A percentile compares a stretch with the other conserved stretches of the same genome.
These are phyloP conservation scores for Penicillium paradoxum DNA, from an alignment of 495 filamentous ascomycete genomes.

Conservation along the genomic window DNA sequence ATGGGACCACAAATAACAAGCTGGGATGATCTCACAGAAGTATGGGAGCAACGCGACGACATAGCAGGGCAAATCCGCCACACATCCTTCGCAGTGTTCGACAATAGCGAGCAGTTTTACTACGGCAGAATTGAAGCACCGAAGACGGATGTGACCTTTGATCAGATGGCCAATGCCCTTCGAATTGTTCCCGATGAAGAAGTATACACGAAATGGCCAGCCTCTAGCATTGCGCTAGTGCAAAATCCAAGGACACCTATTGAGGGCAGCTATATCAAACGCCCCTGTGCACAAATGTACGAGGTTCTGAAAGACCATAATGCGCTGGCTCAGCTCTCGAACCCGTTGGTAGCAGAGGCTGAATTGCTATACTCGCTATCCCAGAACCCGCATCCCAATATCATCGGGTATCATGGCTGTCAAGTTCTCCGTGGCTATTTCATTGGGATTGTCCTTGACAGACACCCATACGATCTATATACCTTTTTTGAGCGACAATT, in stretches of 20 bases:
- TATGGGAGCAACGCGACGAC: neutral
- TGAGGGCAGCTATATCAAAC: neutral
- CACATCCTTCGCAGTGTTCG: neutral
- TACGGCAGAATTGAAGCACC: neutral
- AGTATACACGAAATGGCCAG: neutral
- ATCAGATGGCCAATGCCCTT: neutral
- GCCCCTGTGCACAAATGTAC: neutral
- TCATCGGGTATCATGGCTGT: constrained; percentile 31
- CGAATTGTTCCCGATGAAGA: neutral
- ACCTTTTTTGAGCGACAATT: constrained; percentile 6
- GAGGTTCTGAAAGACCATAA: neutral
- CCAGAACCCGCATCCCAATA: constrained; percentile 26
- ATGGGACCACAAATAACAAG: neutral
- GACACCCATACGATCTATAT: constrained; percentile 17
- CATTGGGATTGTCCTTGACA: constrained; percentile 29
- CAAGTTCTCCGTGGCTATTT: constrained; percentile 26
- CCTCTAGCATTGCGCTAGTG: neutral
- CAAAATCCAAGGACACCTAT: neutral
- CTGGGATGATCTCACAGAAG: neutral
- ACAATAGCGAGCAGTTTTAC: neutral
- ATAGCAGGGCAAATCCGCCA: neutral
- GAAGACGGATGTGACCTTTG: neutral
- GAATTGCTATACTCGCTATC: constrained; percentile 12
- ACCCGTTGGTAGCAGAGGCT: constrained; percentile 17
- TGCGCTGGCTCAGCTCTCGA: neutral